These are phyloP conservation scores for Euphorbia celastroides DNA, from an alignment of 441 rosid genomes.

Conservation along the genomic window DNA sequence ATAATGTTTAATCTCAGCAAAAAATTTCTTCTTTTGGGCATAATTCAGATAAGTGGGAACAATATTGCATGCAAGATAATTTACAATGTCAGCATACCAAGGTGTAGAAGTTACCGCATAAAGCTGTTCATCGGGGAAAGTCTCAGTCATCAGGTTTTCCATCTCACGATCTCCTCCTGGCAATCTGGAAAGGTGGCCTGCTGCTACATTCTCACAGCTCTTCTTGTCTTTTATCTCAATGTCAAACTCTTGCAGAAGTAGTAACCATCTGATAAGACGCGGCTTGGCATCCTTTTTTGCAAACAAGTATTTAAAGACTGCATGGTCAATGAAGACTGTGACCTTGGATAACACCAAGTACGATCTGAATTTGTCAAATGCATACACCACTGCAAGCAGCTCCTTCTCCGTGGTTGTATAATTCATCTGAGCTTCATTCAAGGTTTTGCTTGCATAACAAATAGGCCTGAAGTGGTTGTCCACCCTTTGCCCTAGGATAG, in stretches of 20 bases:
- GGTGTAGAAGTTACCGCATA: neutral
- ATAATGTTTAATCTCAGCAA: neutral
- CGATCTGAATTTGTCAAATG: neutral
- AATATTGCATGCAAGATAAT: neutral
- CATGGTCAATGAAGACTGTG: neutral
- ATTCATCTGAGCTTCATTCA: neutral
- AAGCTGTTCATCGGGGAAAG: neutral
- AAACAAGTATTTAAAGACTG: neutral
- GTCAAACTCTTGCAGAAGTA: neutral
- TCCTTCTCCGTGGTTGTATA: conserved; percentile 5
- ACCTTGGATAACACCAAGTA: neutral
- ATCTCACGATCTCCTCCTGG: neutral
- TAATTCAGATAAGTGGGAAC: neutral
- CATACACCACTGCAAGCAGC: neutral
- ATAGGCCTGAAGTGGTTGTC: neutral
- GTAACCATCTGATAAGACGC: neutral
- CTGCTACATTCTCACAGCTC: neutral
- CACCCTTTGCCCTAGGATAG: neutral
- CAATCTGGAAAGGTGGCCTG: neutral
- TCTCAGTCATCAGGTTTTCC: neutral
- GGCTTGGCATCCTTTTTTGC: neutral
- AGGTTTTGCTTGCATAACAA: neutral
- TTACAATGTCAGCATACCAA: neutral
- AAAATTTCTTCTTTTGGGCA: neutral
- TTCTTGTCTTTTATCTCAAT: neutral